Percentiles rank a stretch among this genome's conserved stretches.
Evolutionary conservation across 108 stramenopile species (phyloP).

Genomic region (Epithemia pelagica): DNA sequence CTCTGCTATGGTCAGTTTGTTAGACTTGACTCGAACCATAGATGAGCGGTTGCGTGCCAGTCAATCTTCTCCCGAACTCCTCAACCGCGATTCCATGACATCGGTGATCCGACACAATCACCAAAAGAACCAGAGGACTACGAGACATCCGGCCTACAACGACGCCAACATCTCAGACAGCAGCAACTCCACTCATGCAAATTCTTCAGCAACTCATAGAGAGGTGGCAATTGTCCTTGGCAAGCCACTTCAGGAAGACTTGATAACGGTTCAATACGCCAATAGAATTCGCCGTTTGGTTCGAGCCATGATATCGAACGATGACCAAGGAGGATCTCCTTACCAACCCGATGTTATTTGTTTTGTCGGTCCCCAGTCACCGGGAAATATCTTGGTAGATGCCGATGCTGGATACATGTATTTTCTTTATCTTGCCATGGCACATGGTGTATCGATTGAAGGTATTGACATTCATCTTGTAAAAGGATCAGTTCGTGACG

Average conservation of each 20-base stretch:
- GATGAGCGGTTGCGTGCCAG: background rate
- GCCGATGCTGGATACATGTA: slow-evolving; percentile 59
- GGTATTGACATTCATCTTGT: slow-evolving; percentile 30
- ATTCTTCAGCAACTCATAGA: background rate
- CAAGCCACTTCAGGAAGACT: slow-evolving; percentile 50
- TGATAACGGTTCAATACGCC: slow-evolving; percentile 68
- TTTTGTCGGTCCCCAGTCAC: slow-evolving; percentile 39
- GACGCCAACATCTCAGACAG: background rate
- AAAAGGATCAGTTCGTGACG: slow-evolving; percentile 18
- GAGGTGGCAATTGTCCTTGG: slow-evolving; percentile 64
- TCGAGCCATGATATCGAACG: slow-evolving; percentile 32
- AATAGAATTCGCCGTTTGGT: slow-evolving; percentile 48
- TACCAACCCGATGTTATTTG: slow-evolving; percentile 53
- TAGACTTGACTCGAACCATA: background rate
- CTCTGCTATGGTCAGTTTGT: background rate
- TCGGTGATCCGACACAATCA: slow-evolving; percentile 1
- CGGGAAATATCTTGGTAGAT: slow-evolving; percentile 31
- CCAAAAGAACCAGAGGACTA: background rate
- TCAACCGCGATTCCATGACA: background rate
- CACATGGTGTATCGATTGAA: slow-evolving; percentile 46
- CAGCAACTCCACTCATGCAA: background rate
- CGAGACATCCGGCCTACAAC: background rate
- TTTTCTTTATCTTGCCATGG: slow-evolving; percentile 55
- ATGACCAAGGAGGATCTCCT: background rate
- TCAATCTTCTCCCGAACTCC: background rate